phyloP scores from a whole-genome alignment of 768 basidiomycete genomes.

The Hirschioporus abietinus region DNA sequence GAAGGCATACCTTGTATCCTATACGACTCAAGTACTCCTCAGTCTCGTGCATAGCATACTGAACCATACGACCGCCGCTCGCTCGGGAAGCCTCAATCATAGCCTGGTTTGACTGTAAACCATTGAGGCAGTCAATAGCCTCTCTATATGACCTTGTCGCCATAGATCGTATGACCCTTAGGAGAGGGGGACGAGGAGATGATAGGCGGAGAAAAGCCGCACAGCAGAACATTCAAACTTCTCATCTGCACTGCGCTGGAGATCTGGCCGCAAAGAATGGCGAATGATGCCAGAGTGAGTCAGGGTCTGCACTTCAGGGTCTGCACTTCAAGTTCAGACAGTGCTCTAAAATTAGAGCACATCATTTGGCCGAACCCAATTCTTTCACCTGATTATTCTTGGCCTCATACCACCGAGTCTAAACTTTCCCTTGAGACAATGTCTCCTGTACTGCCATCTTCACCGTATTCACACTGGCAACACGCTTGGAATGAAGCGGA shows the following conservation, averaged over 20 bases:
- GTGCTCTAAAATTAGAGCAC: not conserved
- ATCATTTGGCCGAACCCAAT: not conserved
- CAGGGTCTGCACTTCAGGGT: not conserved
- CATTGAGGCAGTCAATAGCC: slow-evolving; percentile 68
- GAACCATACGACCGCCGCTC: slow-evolving; percentile 53
- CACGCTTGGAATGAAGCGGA: slow-evolving; percentile 61
- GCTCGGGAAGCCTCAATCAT: slow-evolving; percentile 78
- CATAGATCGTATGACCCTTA: slow-evolving; percentile 35
- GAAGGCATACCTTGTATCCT: slow-evolving; percentile 68
- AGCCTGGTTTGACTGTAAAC: slow-evolving; percentile 92
- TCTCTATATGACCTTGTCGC: slow-evolving; percentile 63
- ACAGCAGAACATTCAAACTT: not conserved
- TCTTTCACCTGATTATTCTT: not conserved
- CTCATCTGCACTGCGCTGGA: slow-evolving; percentile 2
- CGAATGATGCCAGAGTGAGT: not conserved
- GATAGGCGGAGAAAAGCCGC: not conserved
- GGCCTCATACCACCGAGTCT: not conserved
- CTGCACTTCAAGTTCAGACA: too few species aligned
- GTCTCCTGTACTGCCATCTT: slow-evolving; percentile 17
- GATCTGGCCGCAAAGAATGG: not conserved
- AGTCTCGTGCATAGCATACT: slow-evolving; percentile 81
- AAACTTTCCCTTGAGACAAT: not conserved
- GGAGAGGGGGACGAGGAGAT: not conserved
- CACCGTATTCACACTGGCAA: slow-evolving; percentile 39
- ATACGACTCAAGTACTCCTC: slow-evolving; percentile 82